Evolutionary conservation across 305 asterid species (phyloP).

Genomic region (Striga hermonthica): DNA sequence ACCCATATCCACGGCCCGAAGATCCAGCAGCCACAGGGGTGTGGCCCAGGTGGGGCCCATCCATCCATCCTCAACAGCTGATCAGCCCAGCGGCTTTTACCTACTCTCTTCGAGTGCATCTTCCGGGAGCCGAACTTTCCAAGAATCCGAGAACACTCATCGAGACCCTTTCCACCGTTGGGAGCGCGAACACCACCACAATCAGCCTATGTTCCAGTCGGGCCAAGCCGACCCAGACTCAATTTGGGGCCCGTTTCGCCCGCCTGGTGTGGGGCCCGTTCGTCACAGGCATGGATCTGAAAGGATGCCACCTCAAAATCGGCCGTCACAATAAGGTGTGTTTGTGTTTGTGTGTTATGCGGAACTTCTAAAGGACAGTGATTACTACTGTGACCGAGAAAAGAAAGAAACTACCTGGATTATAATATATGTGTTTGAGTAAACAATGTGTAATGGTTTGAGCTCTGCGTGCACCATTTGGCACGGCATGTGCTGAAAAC

Average conservation of each 20-base stretch:
- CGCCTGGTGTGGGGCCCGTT: slow-evolving; percentile 28
- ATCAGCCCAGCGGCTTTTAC: slow-evolving; percentile 50
- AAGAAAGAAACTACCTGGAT: slow-evolving; percentile 31
- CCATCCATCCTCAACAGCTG: slow-evolving; percentile 55
- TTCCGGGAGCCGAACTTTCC: slow-evolving; percentile 49
- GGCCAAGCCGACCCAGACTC: slow-evolving; percentile 53
- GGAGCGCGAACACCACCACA: slow-evolving; percentile 54
- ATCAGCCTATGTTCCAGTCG: slow-evolving; percentile 38
- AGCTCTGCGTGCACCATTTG: not conserved
- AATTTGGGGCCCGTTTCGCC: slow-evolving; percentile 67
- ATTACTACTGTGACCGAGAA: slow-evolving; percentile 30
- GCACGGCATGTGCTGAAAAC: slow-evolving; percentile 1
- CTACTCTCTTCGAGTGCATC: slow-evolving; percentile 47
- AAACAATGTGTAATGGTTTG: slow-evolving; percentile 34
- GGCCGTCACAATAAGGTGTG: slow-evolving; percentile 39
- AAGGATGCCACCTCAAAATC: slow-evolving; percentile 64
- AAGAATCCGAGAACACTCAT: slow-evolving; percentile 49
- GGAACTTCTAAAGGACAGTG: slow-evolving; percentile 6
- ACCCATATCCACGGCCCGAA: slow-evolving; percentile 39
- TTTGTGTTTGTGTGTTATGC: slow-evolving; percentile 30
- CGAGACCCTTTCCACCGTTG: slow-evolving; percentile 44
- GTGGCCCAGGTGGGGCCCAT: slow-evolving; percentile 46
- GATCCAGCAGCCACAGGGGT: slow-evolving; percentile 53
- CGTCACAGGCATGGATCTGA: slow-evolving; percentile 67
- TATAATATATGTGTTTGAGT: slow-evolving; percentile 46